A percentile compares a stretch with the other conserved stretches of the same genome.
Evolutionary conservation across 257 asterid species (phyloP).

Genomic region (Solanum pimpinellifolium): DNA sequence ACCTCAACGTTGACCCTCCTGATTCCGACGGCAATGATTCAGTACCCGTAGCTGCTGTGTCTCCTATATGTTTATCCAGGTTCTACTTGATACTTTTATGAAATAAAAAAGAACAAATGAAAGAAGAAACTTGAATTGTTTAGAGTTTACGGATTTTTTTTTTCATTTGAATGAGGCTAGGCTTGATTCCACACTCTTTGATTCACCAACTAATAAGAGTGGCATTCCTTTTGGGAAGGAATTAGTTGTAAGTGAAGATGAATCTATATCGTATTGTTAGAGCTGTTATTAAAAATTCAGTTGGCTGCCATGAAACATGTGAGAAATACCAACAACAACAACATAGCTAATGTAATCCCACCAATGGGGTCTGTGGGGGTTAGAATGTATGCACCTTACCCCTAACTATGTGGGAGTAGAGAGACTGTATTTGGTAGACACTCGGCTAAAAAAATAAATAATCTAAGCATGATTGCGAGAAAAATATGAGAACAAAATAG

Average conservation of each 20-base stretch:
- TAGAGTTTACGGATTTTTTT: background rate
- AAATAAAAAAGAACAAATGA: background rate
- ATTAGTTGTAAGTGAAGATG: background rate
- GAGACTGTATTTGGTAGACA: background rate
- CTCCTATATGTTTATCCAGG: slow-evolving; percentile 32
- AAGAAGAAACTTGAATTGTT: background rate
- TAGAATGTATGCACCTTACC: background rate
- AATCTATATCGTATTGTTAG: background rate
- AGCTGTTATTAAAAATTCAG: background rate
- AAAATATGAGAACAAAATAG: background rate
- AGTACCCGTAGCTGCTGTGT: background rate
- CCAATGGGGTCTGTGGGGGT: background rate
- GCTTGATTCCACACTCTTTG: background rate
- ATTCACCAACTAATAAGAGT: background rate
- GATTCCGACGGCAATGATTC: slow-evolving; percentile 32
- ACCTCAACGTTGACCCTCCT: slow-evolving; percentile 74
- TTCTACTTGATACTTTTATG: slow-evolving; percentile 1
- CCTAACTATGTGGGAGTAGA: background rate
- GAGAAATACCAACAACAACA: background rate
- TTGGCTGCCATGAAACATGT: background rate
- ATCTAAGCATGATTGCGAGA: background rate
- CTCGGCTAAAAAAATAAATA: background rate
- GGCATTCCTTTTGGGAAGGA: background rate
- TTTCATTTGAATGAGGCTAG: background rate
- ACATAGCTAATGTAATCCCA: background rate